Conservation (phyloP, 2,329 filamentous ascomycete genomes). For the Chrysosporium keratinophilum region DNA sequence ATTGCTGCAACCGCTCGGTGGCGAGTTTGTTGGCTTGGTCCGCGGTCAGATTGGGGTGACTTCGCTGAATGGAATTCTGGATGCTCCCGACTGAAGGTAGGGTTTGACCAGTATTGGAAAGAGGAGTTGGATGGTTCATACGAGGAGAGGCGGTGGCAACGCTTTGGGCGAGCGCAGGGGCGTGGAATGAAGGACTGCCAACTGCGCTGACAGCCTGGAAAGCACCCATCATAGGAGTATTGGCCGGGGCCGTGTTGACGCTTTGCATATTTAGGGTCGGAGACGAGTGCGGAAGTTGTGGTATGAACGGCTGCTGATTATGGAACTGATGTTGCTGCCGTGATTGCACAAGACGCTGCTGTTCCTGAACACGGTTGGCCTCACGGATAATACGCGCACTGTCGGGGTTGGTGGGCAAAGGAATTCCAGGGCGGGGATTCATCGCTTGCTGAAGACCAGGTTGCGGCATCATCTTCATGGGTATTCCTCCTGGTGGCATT, state of each 20-base stretch:
- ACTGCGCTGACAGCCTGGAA: slow-evolving; percentile 35
- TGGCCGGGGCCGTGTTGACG: slow-evolving; percentile 33
- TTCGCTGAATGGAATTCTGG: slow-evolving; percentile 43
- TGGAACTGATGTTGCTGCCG: slow-evolving; percentile 35
- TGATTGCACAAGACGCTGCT: slow-evolving; percentile 53
- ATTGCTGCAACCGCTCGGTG: slow-evolving; percentile 42
- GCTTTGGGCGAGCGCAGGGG: slow-evolving; percentile 28
- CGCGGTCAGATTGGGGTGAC: slow-evolving; percentile 42
- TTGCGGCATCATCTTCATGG: slow-evolving; percentile 46
- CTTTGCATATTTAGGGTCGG: slow-evolving; percentile 37
- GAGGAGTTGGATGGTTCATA: slow-evolving; percentile 39
- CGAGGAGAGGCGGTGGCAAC: slow-evolving; percentile 39
- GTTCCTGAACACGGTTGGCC: slow-evolving; percentile 39
- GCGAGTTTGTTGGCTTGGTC: slow-evolving; percentile 47
- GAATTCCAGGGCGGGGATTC: slow-evolving; percentile 30
- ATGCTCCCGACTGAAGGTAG: slow-evolving; percentile 47
- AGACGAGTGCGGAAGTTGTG: slow-evolving; percentile 36
- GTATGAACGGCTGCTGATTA: slow-evolving; percentile 32
- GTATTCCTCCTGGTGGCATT: slow-evolving; percentile 46
- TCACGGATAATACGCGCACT: slow-evolving; percentile 40
- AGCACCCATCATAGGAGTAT: slow-evolving; percentile 36
- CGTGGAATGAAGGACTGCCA: slow-evolving; percentile 37
- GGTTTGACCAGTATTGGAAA: slow-evolving; percentile 40
- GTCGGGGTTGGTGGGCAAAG: slow-evolving; percentile 47
- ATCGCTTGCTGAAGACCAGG: slow-evolving; percentile 48